Conservation (phyloP, 2,329 filamentous ascomycete genomes). For the Aspergillus proliferans region DNA sequence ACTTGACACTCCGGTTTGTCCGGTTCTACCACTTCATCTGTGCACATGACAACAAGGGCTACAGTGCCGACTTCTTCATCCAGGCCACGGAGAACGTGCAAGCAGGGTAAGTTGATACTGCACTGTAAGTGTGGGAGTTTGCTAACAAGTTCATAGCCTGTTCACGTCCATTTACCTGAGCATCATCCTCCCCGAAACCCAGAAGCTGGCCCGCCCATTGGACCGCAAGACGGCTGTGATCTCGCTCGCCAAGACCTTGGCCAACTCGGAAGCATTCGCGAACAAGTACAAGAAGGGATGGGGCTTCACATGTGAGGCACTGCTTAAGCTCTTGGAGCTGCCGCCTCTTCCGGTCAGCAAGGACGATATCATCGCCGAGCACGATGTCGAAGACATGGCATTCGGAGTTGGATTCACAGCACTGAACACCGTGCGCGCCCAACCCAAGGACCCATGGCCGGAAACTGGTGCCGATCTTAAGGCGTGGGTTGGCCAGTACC, state of each 20-base stretch:
- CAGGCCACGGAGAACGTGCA: conserved; percentile 76
- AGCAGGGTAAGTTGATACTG: conserved; percentile 45
- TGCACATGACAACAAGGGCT: conserved; percentile 69
- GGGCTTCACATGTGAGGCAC: conserved; percentile 80
- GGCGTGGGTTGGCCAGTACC: conserved; percentile 73
- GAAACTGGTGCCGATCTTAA: conserved; percentile 73
- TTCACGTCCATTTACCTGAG: conserved; percentile 80
- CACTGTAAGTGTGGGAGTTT: not conserved
- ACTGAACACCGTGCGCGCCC: conserved; percentile 79
- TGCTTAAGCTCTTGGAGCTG: conserved; percentile 84
- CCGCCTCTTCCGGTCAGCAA: conserved; percentile 67
- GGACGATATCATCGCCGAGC: conserved; percentile 74
- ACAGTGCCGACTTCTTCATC: conserved; percentile 90
- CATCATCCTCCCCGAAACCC: conserved; percentile 82
- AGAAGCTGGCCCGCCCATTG: conserved; percentile 76
- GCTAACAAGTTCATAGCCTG: conserved; percentile 41
- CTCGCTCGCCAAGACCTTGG: conserved; percentile 85
- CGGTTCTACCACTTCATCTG: conserved; percentile 92
- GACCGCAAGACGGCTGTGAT: conserved; percentile 93
- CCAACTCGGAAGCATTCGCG: conserved; percentile 78
- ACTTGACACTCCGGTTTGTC: conserved; percentile 78
- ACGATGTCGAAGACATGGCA: conserved; percentile 88
- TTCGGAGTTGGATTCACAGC: conserved; percentile 94
- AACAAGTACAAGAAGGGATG: conserved; percentile 81
- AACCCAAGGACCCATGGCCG: conserved; percentile 72